Percentiles rank a stretch among this genome's conserved stretches.
Conservation (phyloP, 805 yeast genomes). For the Metschnikowia anglica region DNA sequence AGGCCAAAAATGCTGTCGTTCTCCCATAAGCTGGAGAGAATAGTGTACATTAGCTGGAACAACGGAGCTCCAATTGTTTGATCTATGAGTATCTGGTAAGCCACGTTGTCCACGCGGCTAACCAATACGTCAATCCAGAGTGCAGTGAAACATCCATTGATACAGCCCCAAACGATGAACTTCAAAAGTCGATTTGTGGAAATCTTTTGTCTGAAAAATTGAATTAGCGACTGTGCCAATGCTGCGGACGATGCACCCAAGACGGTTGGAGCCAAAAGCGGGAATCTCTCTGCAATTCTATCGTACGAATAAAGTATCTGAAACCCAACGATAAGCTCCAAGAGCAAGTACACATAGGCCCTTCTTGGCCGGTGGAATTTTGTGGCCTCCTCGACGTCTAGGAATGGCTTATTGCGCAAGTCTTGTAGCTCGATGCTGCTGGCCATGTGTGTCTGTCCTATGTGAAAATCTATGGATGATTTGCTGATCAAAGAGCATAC, state of each 20-base stretch:
- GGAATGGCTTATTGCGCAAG: slow-evolving; percentile 20
- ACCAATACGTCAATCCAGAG: slow-evolving; percentile 55
- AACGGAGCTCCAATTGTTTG: slow-evolving; percentile 54
- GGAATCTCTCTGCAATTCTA: slow-evolving; percentile 20
- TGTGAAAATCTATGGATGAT: neutral
- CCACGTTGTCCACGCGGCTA: slow-evolving; percentile 32
- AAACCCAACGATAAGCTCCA: slow-evolving; percentile 29
- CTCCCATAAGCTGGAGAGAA: slow-evolving; percentile 57
- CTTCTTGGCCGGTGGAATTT: slow-evolving; percentile 6
- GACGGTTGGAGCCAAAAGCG: slow-evolving; percentile 37
- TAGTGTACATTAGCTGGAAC: slow-evolving; percentile 52
- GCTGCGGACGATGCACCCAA: slow-evolving; percentile 43
- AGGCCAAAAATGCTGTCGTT: slow-evolving; percentile 31
- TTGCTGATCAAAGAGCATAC: neutral
- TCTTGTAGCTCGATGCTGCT: slow-evolving; percentile 20
- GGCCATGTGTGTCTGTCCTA: slow-evolving; percentile 11
- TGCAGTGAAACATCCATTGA: slow-evolving; percentile 55
- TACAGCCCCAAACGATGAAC: slow-evolving; percentile 58
- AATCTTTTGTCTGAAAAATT: slow-evolving; percentile 31
- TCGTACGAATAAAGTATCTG: slow-evolving; percentile 33
- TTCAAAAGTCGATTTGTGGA: slow-evolving; percentile 38
- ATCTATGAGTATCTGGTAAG: slow-evolving; percentile 48
- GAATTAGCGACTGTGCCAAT: slow-evolving; percentile 43
- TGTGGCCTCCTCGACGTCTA: slow-evolving; percentile 12
- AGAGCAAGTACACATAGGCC: slow-evolving; percentile 23